Percentiles rank a stretch among this genome's conserved stretches.
These are phyloP conservation scores for Dipodascopsis uninucleata DNA, from an alignment of 805 yeast species.

Conservation along the genomic window DNA sequence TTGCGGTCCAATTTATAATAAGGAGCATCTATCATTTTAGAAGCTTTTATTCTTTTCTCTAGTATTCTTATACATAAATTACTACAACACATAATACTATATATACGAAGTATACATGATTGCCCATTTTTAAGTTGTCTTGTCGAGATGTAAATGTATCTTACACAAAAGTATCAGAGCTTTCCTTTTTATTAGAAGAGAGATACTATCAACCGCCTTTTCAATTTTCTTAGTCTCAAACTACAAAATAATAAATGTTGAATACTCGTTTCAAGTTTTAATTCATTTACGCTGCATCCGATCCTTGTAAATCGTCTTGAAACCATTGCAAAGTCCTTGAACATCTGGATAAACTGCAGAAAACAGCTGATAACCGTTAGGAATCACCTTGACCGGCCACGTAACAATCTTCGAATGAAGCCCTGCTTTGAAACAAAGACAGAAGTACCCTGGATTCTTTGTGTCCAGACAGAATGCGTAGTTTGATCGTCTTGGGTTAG, in stretches of 20 bases:
- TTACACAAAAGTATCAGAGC: too few species aligned
- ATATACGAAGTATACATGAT: too few species aligned
- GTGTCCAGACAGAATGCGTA: slow-evolving; percentile 89
- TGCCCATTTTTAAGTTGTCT: too few species aligned
- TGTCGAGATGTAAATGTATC: too few species aligned
- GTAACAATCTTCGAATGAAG: slow-evolving; percentile 49
- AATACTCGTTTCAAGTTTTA: background rate
- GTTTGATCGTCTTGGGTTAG: slow-evolving; percentile 84
- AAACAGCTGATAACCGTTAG: slow-evolving; percentile 70
- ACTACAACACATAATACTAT: too few species aligned
- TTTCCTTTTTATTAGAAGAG: too few species aligned
- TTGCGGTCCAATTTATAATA: too few species aligned
- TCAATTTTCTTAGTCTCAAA: too few species aligned
- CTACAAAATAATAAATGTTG: background rate
- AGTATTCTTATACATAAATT: too few species aligned
- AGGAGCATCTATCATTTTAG: too few species aligned
- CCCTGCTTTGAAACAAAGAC: slow-evolving; percentile 76
- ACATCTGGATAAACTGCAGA: slow-evolving; percentile 86
- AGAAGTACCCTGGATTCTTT: slow-evolving; percentile 91
- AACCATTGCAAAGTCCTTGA: slow-evolving; percentile 86
- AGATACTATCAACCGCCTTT: too few species aligned
- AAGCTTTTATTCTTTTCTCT: too few species aligned
- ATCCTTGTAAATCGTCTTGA: slow-evolving; percentile 54
- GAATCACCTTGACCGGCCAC: slow-evolving; percentile 89
- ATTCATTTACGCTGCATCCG: slow-evolving; percentile 5